These are phyloP conservation scores for Suhomyces wounanorum DNA, from an alignment of 1,139 yeast genomes.

Conservation along the genomic window DNA sequence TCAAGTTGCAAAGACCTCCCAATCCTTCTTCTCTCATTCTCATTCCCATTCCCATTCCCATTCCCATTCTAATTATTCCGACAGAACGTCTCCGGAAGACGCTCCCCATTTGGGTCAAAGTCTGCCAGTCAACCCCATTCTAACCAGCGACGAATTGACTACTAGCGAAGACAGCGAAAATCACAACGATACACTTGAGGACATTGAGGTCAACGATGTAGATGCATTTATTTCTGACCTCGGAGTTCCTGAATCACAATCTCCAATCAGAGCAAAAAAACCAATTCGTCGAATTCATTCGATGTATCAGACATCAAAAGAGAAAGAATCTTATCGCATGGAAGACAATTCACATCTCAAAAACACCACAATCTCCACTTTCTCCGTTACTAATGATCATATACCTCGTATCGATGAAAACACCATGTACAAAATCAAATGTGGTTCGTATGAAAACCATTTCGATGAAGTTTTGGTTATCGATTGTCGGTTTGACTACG, in stretches of 20 bases:
- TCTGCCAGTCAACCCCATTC: background rate
- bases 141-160: background rate
- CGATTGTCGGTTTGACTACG: conserved; percentile 93
- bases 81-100: conserved; percentile 6
- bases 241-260: background rate
- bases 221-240: background rate
- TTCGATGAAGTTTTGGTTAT: conserved; percentile 67
- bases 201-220: background rate
- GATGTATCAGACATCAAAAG: conserved; percentile 55
- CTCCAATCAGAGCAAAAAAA: conserved; percentile 10
- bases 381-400: conserved; percentile 57
- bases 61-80: background rate
- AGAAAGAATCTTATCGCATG: conserved; percentile 30
- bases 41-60: background rate
- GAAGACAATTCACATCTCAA: conserved; percentile 44
- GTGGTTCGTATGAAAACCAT: conserved; percentile 51
- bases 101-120: background rate
- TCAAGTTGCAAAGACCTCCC: conserved; percentile 17
- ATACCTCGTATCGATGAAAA: conserved; percentile 73
- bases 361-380: conserved; percentile 47
- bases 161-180: background rate
- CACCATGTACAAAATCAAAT: conserved; percentile 64
- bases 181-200: conserved; percentile 4
- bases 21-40: conserved; percentile 5
- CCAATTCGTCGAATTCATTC: conserved; percentile 63